Evolutionary conservation across 2,329 filamentous ascomycete species (phyloP).

Genomic region (Alternaria panax): DNA sequence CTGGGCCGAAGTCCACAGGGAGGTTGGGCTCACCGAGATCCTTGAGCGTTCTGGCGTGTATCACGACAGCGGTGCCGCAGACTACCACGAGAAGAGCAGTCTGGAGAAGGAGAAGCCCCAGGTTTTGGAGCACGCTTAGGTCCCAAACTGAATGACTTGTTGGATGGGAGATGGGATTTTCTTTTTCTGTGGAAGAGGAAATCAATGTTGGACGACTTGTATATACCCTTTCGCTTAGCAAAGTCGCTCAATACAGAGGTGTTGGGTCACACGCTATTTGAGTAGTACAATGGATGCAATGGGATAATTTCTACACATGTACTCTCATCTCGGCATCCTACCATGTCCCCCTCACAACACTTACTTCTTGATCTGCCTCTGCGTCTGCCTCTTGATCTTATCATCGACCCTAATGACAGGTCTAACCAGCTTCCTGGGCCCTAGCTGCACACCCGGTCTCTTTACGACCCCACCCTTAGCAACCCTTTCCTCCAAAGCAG

Average conservation of each 20-base stretch:
- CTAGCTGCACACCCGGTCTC: conserved; percentile 1
- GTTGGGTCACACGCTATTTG: too few species aligned
- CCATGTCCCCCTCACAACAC: background rate
- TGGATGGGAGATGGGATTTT: too few species aligned
- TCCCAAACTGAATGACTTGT: too few species aligned
- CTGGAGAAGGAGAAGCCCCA: conserved; percentile 26
- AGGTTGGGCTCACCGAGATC: conserved; percentile 67
- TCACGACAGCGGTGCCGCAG: background rate
- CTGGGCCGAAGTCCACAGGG: conserved; percentile 74
- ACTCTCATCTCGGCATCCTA: background rate
- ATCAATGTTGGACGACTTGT: background rate
- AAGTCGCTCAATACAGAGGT: too few species aligned
- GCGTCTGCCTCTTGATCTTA: conserved; percentile 38
- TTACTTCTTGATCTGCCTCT: conserved; percentile 10
- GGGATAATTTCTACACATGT: background rate
- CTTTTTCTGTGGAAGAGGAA: too few species aligned
- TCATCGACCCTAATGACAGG: conserved; percentile 9
- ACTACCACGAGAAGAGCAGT: background rate
- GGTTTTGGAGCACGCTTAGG: conserved; percentile 9
- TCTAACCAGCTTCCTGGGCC: conserved; percentile 2
- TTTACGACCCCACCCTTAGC: background rate
- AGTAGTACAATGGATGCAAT: too few species aligned
- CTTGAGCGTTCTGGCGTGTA: conserved; percentile 26
- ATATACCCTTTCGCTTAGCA: conserved; percentile 7
- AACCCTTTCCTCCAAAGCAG: conserved; percentile 8